Base-by-base conservation (phyloP, 768 basidiomycete species). In the Neoboletus subvelutipes region DNA sequence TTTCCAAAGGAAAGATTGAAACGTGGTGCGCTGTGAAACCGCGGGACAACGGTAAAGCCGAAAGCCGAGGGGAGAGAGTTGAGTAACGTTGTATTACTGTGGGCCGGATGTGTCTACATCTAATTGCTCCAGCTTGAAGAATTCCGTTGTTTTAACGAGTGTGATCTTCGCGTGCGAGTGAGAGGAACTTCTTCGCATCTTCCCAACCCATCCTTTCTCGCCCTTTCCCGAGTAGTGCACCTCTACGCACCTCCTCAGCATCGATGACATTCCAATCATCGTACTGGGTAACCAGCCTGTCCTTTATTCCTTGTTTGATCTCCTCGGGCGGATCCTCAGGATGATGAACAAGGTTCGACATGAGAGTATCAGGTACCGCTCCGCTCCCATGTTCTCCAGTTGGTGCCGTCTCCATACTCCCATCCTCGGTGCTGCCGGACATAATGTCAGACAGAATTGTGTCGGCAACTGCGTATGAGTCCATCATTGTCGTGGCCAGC, bases 401-500 rank as follows among this genome's bases (percentile, higher is more conserved):
- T 13, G 36, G 63, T 39, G 48, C 34, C 42, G 46, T 52, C 45
- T 54, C 50, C 50, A 54, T 45, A 66, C 52, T 67, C 69, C 53
- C 60, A 40, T 54, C 58, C 8, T 47, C 48, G 1, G 66, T 55
- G 40, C 11, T 47, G 26, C 22, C 7, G 1, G 54, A 52, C 28
- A 72, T 67, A 18, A 80, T 78, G 63, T 95, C 94, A 2, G 75
- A 72, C 1, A 93, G 59, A 51, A 98, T 82, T 0, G 80, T 75
- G 39, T 89, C 85, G 2, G 91, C 88, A 3, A 92, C 85, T 3
- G 80, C 79, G 67, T 94, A 93, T 22, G 95, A 91, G 67, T 97
- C 82, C 72, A 92, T 84, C 94, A 99, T 94, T 34, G 97, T 97
- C 4, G 87, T 80, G 2, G 93, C 94, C 45, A 98, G 78, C 13